A percentile compares a stretch with the other conserved stretches of the same genome.
phyloP scores from a whole-genome alignment of 2,329 filamentous ascomycete genomes.

The Paramyrothecium roridum region DNA sequence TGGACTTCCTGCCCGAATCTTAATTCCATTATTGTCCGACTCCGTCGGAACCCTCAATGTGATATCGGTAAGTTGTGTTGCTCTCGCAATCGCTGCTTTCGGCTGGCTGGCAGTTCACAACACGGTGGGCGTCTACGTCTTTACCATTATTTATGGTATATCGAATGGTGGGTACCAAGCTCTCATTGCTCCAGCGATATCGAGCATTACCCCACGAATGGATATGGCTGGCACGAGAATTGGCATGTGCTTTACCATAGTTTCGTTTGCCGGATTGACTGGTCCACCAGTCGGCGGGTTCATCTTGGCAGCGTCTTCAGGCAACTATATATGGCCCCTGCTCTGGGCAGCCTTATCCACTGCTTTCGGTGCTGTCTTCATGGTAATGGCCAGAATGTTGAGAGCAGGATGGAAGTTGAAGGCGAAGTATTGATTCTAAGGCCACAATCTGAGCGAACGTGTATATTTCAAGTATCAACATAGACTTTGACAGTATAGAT shows the following conservation, averaged over 20 bases:
- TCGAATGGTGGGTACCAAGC: constrained; percentile 33
- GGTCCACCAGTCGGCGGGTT: constrained; percentile 35
- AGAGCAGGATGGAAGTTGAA: background rate
- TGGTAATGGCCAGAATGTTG: background rate
- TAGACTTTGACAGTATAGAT: no score
- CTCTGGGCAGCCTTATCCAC: background rate
- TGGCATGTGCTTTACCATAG: constrained; percentile 37
- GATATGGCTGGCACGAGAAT: constrained; percentile 35
- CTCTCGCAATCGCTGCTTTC: constrained; percentile 27
- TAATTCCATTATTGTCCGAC: constrained; percentile 32
- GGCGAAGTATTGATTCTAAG: background rate
- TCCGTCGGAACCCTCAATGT: constrained; percentile 32
- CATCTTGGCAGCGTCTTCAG: constrained; percentile 6
- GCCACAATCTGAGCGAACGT: no score
- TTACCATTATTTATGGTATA: constrained; percentile 26
- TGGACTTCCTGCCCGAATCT: constrained; percentile 32
- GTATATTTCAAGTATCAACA: no score
- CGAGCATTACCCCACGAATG: constrained; percentile 34
- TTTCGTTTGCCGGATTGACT: constrained; percentile 32
- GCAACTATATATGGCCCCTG: background rate
- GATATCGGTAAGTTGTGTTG: constrained; percentile 21
- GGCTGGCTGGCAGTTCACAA: constrained; percentile 33
- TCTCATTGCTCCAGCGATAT: constrained; percentile 33
- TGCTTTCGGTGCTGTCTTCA: background rate
- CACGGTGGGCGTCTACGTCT: constrained; percentile 29